Percentiles rank a stretch among this genome's conserved stretches.
Conservation (phyloP, 768 basidiomycete species). For the Lactarius pseudohatsudake region DNA sequence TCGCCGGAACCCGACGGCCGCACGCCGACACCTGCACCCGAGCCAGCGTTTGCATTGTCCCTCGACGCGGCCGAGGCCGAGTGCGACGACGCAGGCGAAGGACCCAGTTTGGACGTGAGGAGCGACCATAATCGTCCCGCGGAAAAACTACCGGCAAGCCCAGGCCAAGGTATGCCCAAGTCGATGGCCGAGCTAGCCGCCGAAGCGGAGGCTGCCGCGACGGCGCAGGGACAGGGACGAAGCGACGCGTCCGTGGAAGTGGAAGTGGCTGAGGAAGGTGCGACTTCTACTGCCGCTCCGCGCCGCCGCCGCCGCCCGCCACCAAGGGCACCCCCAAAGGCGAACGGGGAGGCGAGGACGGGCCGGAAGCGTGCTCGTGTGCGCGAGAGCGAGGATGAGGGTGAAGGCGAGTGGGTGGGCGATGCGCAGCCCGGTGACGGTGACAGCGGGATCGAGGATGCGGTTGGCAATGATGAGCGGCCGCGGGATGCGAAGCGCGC, state of each 20-base stretch:
- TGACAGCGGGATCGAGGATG: not conserved
- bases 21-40: constrained; percentile 21
- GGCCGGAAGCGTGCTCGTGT: constrained; percentile 5
- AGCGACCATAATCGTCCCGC: not conserved
- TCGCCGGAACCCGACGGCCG: constrained; percentile 19
- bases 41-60: constrained; percentile 9
- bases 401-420: not conserved
- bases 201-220: constrained; percentile 22
- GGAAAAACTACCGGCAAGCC: not conserved
- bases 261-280: constrained; percentile 5
- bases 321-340: not conserved
- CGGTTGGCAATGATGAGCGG: not conserved
- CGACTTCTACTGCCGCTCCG: not conserved
- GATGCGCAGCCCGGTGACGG: not conserved
- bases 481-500: constrained; percentile 9
- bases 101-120: not conserved
- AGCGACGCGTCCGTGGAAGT: constrained; percentile 9
- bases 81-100: constrained; percentile 28
- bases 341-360: not conserved
- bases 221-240: constrained; percentile 16
- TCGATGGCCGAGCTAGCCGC: constrained; percentile 28
- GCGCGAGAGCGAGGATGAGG: not conserved
- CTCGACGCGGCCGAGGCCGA: constrained; percentile 34
- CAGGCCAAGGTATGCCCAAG: constrained; percentile 21
- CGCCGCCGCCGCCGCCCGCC: not conserved